These are phyloP conservation scores for Trichoderma koningii DNA, from an alignment of 2,329 filamentous ascomycete genomes.

Conservation along the genomic window DNA sequence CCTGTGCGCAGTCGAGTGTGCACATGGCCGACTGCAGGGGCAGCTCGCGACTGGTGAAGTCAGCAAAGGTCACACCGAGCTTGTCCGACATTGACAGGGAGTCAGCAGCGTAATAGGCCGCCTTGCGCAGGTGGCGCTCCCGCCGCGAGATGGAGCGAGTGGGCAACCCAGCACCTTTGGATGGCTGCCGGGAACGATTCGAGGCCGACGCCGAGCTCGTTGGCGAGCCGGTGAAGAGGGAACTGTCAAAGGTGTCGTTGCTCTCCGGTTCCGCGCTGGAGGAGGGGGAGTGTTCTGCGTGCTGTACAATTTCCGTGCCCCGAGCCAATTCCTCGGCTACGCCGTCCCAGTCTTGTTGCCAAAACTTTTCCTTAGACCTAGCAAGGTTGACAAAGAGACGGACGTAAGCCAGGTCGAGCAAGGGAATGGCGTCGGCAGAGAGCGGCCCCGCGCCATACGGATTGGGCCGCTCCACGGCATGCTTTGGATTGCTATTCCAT, in stretches of 20 bases:
- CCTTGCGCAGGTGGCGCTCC: slow-evolving; percentile 86
- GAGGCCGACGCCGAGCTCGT: slow-evolving; percentile 53
- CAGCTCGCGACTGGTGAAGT: slow-evolving; percentile 79
- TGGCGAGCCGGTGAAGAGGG: slow-evolving; percentile 55
- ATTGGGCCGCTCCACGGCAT: slow-evolving; percentile 82
- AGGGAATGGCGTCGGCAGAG: slow-evolving; percentile 85
- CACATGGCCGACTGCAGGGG: slow-evolving; percentile 91
- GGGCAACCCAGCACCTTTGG: slow-evolving; percentile 30
- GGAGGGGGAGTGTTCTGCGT: slow-evolving; percentile 64
- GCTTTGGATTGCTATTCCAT: slow-evolving; percentile 83
- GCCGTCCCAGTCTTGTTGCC: slow-evolving; percentile 89
- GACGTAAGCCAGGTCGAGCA: slow-evolving; percentile 90
- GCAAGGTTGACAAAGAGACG: slow-evolving; percentile 92
- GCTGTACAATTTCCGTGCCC: slow-evolving; percentile 73
- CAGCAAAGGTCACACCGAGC: slow-evolving; percentile 80
- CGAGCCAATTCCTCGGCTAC: slow-evolving; percentile 85
- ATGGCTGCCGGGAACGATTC: slow-evolving; percentile 49
- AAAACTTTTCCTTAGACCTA: slow-evolving; percentile 87
- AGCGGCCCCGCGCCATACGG: slow-evolving; percentile 79
- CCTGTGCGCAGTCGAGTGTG: slow-evolving; percentile 89
- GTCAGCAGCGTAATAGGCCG: slow-evolving; percentile 93
- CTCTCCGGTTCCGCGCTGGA: slow-evolving; percentile 49
- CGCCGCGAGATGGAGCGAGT: slow-evolving; percentile 64
- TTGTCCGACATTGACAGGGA: slow-evolving; percentile 87
- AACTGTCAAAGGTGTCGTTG: slow-evolving; percentile 51